Conservation (phyloP, 129 eudicot genomes). For the Saposhnikovia divaricata region DNA sequence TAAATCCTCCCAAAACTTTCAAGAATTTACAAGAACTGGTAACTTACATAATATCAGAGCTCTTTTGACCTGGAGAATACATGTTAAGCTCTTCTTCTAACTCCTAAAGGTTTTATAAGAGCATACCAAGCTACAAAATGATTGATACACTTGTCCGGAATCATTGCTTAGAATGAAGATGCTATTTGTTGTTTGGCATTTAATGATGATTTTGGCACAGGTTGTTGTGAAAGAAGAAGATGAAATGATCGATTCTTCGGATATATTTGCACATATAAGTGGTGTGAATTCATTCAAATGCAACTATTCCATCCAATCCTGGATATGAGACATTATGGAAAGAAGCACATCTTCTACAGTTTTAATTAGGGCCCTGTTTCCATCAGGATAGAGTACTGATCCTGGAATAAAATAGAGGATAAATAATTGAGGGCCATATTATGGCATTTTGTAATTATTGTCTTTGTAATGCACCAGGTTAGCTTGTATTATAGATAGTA, state of each 20-base stretch:
- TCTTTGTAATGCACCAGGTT: not conserved
- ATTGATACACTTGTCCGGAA: not conserved
- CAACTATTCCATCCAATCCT: conserved; percentile 74
- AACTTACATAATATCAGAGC: not conserved
- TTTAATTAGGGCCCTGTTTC: not conserved
- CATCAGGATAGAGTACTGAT: conserved; percentile 9
- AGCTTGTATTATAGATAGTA: not conserved
- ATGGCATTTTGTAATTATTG: not conserved
- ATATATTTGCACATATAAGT: conserved; percentile 62
- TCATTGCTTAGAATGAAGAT: not conserved
- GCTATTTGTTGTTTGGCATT: not conserved
- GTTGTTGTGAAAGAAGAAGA: conserved; percentile 72
- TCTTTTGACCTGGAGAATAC: not conserved
- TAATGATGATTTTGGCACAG: conserved; percentile 14
- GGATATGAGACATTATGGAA: conserved; percentile 33
- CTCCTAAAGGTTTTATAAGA: not conserved
- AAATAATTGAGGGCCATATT: conserved; percentile 7
- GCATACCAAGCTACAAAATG: not conserved
- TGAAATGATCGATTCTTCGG: conserved; percentile 51
- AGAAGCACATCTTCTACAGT: not conserved
- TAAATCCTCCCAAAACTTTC: not conserved
- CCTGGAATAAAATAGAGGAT: conserved; percentile 6
- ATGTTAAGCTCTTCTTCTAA: too few species aligned
- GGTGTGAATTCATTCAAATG: conserved; percentile 76
- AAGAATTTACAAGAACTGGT: not conserved